These are phyloP conservation scores for Podospora pseudoanserina DNA, from an alignment of 495 filamentous ascomycete genomes.

Conservation along the genomic window DNA sequence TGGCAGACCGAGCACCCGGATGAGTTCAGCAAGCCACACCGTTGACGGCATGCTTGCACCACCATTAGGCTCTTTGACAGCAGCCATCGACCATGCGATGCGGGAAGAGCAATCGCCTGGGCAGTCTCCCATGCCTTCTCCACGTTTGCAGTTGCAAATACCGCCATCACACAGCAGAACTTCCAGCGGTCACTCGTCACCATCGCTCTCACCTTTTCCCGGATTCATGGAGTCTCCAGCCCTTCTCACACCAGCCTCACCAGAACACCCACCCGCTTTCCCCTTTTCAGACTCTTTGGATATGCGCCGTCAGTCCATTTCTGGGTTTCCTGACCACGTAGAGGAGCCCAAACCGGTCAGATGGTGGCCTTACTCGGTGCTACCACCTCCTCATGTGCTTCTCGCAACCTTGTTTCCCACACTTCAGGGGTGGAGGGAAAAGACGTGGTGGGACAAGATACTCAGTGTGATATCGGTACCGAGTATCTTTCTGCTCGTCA, in stretches of 20 bases:
- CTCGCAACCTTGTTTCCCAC: constrained; percentile 82
- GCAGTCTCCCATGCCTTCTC: background rate
- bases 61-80: constrained; percentile 11
- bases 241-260: constrained; percentile 45
- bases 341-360: constrained; percentile 40
- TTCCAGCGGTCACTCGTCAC: constrained; percentile 47
- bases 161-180: constrained; percentile 49
- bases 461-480: constrained; percentile 78
- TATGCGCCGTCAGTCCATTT: constrained; percentile 25
- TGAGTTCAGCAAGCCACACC: constrained; percentile 25
- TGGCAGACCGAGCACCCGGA: constrained; percentile 15
- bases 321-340: constrained; percentile 46
- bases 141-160: constrained; percentile 22
- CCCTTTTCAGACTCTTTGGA: constrained; percentile 27
- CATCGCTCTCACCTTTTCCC: constrained; percentile 42
- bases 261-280: constrained; percentile 37
- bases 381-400: constrained; percentile 68
- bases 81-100: background rate
- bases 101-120: constrained; percentile 7
- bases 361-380: constrained; percentile 73
- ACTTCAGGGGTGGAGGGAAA: constrained; percentile 71
- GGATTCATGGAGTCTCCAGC: constrained; percentile 42
- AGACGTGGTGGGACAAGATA: constrained; percentile 70
- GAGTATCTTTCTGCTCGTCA: constrained; percentile 83
- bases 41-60: constrained; percentile 33